Evolutionary conservation across 2,329 filamentous ascomycete species (phyloP).

Genomic region (Cytospora chrysosperma): DNA sequence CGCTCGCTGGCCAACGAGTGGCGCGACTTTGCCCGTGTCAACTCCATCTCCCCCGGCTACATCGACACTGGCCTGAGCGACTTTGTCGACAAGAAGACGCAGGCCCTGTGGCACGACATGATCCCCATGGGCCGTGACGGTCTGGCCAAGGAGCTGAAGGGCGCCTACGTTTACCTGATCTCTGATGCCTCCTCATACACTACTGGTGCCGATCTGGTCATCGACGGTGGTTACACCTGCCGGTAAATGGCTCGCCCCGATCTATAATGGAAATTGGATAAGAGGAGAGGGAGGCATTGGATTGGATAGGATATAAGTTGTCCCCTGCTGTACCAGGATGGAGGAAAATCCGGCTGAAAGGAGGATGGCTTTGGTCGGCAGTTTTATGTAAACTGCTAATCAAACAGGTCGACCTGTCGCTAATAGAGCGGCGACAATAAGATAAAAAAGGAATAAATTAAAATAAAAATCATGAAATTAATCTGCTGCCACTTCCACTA

Average conservation of each 20-base stretch:
- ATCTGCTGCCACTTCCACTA: neutral
- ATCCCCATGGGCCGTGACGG: constrained; percentile 73
- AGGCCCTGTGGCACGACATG: constrained; percentile 71
- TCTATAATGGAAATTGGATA: neutral
- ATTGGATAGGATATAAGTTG: neutral
- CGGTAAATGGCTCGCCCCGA: constrained; percentile 35
- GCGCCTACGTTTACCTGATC: constrained; percentile 72
- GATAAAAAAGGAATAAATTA: no score
- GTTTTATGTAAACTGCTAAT: neutral
- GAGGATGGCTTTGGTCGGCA: neutral
- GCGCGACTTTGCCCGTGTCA: constrained; percentile 57
- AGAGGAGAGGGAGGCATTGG: no score
- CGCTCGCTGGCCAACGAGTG: constrained; percentile 59
- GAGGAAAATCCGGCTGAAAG: neutral
- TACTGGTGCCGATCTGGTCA: constrained; percentile 68
- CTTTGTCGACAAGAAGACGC: constrained; percentile 62
- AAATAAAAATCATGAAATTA: neutral
- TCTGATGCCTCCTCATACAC: constrained; percentile 74
- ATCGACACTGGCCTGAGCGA: constrained; percentile 66
- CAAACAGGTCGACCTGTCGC: neutral
- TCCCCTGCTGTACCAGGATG: neutral
- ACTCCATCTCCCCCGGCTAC: constrained; percentile 56
- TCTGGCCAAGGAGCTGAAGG: constrained; percentile 68
- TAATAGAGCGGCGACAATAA: neutral
- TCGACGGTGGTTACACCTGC: constrained; percentile 67